Evolutionary conservation across 345 rosid species (phyloP), one percentile per base, ranked within the genome.

Genomic region (Gossypium longicalyx): DNA sequence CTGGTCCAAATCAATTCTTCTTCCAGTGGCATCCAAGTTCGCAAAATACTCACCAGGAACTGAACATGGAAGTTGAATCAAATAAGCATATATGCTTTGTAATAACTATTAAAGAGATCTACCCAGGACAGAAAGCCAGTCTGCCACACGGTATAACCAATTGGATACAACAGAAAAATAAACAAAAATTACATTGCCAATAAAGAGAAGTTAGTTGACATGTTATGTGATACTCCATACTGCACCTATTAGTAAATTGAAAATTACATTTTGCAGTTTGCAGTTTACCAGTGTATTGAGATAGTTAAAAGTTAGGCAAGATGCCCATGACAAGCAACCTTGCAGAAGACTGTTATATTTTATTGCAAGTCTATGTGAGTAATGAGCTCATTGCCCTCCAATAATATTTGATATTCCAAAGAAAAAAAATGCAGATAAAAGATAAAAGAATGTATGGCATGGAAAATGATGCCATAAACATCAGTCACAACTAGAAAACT

Each of bases 21-120:
- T 81, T 48, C 99, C 97, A 76, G 87, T 84, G 73, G 98, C 92
- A 87, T 93, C 99, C 75, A 96, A 82, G 82, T 86, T 92, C 52
- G 97, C 88, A 85, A 88, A 96, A 85, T 96, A 96, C 41, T 96
- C 98, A 25, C 97, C 95, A 22, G 97, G 91, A 77, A 91, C 99
- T 96, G 89, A 77, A 86, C 47, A 86, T 22, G 12, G 76, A 59
- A 49, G 38, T 38, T 71, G 45, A 68, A 68, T 62, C 67, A 64
- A 78, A 73, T 72, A 65, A 76, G 81, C 61, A 70, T 53, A 64
- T 25, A 73, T 53, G 11, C 43, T n/a, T 67, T 38, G 70, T 45
- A n/a, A 56, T 9, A 43, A 54, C n/a, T 48, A 47, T 67, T 34
- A 62, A 71, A 68, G 38, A 61, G 13, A 34, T 61, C 34, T 44